phyloP scores from a whole-genome alignment of 2,329 filamentous ascomycete genomes.

The Claviceps purpurea region DNA sequence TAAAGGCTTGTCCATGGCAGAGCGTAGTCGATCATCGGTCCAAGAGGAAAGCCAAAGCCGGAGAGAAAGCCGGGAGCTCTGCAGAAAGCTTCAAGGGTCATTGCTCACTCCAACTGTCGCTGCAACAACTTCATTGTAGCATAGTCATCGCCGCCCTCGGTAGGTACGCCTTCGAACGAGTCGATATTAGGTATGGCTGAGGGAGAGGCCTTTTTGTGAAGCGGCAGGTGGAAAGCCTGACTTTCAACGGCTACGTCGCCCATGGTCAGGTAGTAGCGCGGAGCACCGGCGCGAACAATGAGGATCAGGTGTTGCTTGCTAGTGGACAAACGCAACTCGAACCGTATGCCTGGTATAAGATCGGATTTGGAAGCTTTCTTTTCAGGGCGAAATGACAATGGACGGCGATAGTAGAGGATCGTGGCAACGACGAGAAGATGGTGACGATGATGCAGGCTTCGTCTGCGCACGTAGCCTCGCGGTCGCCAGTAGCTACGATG shows the following conservation, averaged over 20 bases:
- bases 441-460: conserved; percentile 1
- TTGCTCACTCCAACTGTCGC: conserved; percentile 74
- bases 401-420: not conserved
- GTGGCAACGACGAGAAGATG: not conserved
- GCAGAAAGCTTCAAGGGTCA: not conserved
- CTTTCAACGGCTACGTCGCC: conserved; percentile 79
- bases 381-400: not conserved
- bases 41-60: not conserved
- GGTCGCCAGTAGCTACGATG: not conserved
- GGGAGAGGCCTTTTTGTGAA: conserved; percentile 68
- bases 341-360: not conserved
- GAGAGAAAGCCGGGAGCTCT: not conserved
- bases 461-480: conserved; percentile 3
- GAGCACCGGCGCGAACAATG: not conserved
- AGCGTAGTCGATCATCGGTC: not conserved
- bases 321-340: not conserved
- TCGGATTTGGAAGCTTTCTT: not conserved
- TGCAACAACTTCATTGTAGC: conserved; percentile 92
- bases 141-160: conserved; percentile 83
- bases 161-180: conserved; percentile 69
- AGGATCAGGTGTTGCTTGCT: not conserved
- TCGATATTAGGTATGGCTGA: conserved; percentile 83
- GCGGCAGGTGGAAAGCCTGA: conserved; percentile 57
- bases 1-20: not conserved
- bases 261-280: conserved; percentile 40